Percentiles rank a stretch among this genome's conserved stretches.
phyloP scores from a whole-genome alignment of 352 stramenopile genomes.

The Thalassiosira delicatula region DNA sequence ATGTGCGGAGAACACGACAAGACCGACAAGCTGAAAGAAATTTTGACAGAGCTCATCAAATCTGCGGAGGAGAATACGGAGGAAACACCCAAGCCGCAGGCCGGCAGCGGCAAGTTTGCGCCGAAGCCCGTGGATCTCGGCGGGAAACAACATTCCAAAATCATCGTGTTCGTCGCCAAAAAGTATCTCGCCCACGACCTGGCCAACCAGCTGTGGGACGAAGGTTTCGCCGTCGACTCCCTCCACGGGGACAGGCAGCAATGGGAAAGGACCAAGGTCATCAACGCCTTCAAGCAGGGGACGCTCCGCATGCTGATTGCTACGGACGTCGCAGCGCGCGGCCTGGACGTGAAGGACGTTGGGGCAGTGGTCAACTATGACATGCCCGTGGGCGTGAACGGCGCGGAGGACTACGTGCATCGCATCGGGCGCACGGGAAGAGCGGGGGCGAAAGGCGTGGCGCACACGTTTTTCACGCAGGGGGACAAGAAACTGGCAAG shows the following conservation, averaged over 20 bases:
- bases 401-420: constrained; percentile 88
- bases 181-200: constrained; percentile 83
- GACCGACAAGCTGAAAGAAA: constrained; percentile 87
- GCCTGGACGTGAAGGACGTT: constrained; percentile 96
- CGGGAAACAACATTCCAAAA: constrained; percentile 81
- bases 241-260: constrained; percentile 84
- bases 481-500: constrained; percentile 87
- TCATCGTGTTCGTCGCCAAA: constrained; percentile 86
- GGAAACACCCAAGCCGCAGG: constrained; percentile 16
- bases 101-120: constrained; percentile 9
- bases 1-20: constrained; percentile 95
- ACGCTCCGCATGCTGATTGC: constrained; percentile 94
- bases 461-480: constrained; percentile 97
- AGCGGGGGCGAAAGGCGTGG: constrained; percentile 91
- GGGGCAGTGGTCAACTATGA: constrained; percentile 97
- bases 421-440: constrained; percentile 95
- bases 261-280: constrained; percentile 87
- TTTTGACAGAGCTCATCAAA: constrained; percentile 74
- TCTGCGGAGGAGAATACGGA: constrained; percentile 34
- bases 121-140: constrained; percentile 52
- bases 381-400: constrained; percentile 89
- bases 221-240: constrained; percentile 83
- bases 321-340: constrained; percentile 95
- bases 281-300: constrained; percentile 95
- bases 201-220: constrained; percentile 82